Conservation (phyloP, 306 rosid genomes). For the Leucaena leucocephala region DNA sequence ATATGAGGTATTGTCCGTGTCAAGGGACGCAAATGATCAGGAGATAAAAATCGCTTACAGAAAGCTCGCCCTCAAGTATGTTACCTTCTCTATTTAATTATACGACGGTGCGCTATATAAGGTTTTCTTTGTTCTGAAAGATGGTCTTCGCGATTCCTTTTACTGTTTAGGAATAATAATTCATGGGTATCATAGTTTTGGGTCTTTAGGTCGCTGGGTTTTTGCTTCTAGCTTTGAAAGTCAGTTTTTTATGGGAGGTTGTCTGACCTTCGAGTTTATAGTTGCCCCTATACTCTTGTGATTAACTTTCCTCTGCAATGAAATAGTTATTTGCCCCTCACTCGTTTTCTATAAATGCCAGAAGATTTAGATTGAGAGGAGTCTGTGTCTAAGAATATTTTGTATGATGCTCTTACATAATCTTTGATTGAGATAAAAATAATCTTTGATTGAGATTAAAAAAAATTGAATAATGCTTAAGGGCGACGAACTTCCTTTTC, state of each 20-base stretch:
- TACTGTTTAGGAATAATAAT: neutral
- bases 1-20: constrained; percentile 78
- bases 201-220: constrained; percentile 6
- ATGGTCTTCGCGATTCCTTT: constrained; percentile 8
- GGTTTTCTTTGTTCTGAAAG: constrained; percentile 17
- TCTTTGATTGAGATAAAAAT: neutral
- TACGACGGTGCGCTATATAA: neutral
- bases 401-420: neutral
- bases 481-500: neutral
- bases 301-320: neutral
- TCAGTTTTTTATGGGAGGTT: neutral
- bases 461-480: neutral
- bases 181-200: neutral
- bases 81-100: neutral
- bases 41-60: constrained; percentile 94
- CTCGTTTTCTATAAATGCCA: neutral
- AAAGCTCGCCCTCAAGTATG: constrained; percentile 86
- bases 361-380: neutral
- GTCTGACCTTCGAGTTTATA: neutral
- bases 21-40: constrained; percentile 82
- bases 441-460: neutral
- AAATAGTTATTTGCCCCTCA: constrained; percentile 1
- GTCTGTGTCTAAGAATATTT: neutral
- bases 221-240: neutral
- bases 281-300: neutral